Evolutionary conservation across 768 basidiomycete genomes (phyloP).

Genomic region (Suillus cothurnatus): DNA sequence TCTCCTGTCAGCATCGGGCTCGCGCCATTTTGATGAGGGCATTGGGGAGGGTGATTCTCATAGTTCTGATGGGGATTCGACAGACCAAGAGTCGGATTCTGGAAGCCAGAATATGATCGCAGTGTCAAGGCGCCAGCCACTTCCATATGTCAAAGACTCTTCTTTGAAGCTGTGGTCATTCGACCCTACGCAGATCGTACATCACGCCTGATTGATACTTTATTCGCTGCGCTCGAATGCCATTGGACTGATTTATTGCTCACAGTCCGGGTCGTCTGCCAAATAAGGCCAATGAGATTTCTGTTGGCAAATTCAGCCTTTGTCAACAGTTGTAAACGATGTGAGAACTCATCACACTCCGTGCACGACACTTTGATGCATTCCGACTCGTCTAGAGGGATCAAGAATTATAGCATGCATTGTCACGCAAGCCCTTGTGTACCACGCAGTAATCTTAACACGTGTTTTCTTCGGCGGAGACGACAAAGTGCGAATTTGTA

Average conservation of each 20-base stretch:
- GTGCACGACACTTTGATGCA: too few species aligned
- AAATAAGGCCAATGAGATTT: too few species aligned
- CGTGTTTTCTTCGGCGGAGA: too few species aligned
- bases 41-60: neutral
- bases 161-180: conserved; percentile 31
- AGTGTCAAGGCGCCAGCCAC: conserved; percentile 16
- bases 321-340: neutral
- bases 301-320: too few species aligned
- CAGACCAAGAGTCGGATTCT: conserved; percentile 20
- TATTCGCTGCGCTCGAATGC: neutral
- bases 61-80: conserved; percentile 3
- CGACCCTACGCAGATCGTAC: neutral
- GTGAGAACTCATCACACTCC: neutral
- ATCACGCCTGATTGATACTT: neutral
- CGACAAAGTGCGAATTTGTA: too few species aligned
- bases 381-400: too few species aligned
- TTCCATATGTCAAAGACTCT: conserved; percentile 25
- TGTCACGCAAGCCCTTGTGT: too few species aligned
- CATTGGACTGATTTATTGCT: neutral
- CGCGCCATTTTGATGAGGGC: conserved; percentile 59
- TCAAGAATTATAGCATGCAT: too few species aligned
- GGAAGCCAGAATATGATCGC: conserved; percentile 9
- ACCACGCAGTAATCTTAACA: too few species aligned
- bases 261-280: neutral
- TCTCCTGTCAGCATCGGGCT: conserved; percentile 73